Percentiles rank a stretch among this genome's conserved stretches.
phyloP scores from a whole-genome alignment of 768 basidiomycete genomes.

The Cubamyces lactineus region DNA sequence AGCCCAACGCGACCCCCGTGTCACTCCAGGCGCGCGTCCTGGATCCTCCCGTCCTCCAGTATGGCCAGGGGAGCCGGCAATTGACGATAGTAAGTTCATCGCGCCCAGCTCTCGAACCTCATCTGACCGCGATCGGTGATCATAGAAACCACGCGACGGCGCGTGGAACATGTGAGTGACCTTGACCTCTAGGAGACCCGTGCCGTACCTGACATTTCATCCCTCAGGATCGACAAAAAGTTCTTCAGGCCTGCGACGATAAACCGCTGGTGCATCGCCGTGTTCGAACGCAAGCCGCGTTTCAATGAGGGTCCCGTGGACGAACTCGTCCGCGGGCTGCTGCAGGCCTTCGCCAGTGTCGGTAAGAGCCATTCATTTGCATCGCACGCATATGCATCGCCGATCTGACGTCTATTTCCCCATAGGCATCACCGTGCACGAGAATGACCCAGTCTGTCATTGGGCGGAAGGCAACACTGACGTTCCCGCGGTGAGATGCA shows the following conservation, averaged over 20 bases:
- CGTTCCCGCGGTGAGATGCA: conserved; percentile 46
- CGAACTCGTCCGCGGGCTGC: conserved; percentile 59
- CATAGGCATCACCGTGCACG: conserved; percentile 61
- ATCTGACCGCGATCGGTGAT: background rate
- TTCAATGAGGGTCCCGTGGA: conserved; percentile 53
- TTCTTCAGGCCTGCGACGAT: conserved; percentile 63
- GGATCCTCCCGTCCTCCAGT: conserved; percentile 64
- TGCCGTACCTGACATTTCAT: background rate
- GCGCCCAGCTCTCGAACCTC: background rate
- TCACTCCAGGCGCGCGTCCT: conserved; percentile 64
- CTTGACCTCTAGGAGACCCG: background rate
- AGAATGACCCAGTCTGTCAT: conserved; percentile 46
- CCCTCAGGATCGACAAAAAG: conserved; percentile 65
- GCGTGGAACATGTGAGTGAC: conserved; percentile 73
- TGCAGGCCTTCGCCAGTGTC: conserved; percentile 53
- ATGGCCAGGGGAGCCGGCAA: conserved; percentile 60
- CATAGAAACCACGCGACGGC: conserved; percentile 63
- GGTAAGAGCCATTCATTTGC: conserved; percentile 47
- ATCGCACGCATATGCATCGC: background rate
- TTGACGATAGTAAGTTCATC: conserved; percentile 54
- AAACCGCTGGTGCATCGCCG: conserved; percentile 60
- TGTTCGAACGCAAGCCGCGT: conserved; percentile 65
- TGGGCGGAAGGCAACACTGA: conserved; percentile 63
- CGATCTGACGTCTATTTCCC: background rate
- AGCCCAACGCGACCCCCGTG: conserved; percentile 50